These are phyloP conservation scores for Wickerhamomyces strasburgensis DNA, from an alignment of 805 yeast genomes.

Conservation along the genomic window DNA sequence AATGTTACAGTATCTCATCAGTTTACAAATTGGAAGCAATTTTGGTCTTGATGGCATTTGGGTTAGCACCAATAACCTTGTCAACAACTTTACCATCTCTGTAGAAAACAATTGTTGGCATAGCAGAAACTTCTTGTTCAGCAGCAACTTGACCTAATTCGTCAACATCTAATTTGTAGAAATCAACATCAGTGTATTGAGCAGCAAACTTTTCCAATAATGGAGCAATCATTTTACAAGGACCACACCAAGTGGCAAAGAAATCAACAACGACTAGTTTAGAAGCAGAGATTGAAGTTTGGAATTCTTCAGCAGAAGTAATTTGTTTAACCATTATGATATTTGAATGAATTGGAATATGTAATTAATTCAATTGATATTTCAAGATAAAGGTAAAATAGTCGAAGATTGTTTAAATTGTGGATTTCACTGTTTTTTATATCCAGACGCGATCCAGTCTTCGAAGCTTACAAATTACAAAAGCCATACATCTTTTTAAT, in stretches of 20 bases:
- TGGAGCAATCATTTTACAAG: conserved; percentile 97
- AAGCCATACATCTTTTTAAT: too few species aligned
- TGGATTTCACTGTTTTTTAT: too few species aligned
- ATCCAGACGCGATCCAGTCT: too few species aligned
- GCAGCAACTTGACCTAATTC: conserved; percentile 72
- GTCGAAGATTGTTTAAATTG: too few species aligned
- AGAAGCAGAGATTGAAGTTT: conserved; percentile 52
- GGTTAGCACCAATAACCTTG: conserved; percentile 87
- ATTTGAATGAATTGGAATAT: not conserved
- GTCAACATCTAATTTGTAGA: conserved; percentile 92
- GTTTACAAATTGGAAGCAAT: conserved; percentile 46
- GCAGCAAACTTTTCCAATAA: conserved; percentile 74
- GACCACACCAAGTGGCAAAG: conserved; percentile 98
- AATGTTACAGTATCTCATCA: not conserved
- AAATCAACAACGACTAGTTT: conserved; percentile 90
- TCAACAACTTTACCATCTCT: conserved; percentile 77
- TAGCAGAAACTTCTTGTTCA: conserved; percentile 51
- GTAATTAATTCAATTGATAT: not conserved
- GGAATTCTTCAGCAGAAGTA: conserved; percentile 54
- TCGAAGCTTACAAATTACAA: too few species aligned
- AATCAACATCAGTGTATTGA: conserved; percentile 59
- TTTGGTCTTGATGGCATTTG: conserved; percentile 72
- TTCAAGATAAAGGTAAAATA: too few species aligned
- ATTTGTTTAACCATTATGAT: conserved; percentile 51
- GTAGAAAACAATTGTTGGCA: conserved; percentile 71